Percentiles rank a stretch among this genome's conserved stretches.
phyloP scores from a whole-genome alignment of 129 eudicot genomes.

The Logfia minima region DNA sequence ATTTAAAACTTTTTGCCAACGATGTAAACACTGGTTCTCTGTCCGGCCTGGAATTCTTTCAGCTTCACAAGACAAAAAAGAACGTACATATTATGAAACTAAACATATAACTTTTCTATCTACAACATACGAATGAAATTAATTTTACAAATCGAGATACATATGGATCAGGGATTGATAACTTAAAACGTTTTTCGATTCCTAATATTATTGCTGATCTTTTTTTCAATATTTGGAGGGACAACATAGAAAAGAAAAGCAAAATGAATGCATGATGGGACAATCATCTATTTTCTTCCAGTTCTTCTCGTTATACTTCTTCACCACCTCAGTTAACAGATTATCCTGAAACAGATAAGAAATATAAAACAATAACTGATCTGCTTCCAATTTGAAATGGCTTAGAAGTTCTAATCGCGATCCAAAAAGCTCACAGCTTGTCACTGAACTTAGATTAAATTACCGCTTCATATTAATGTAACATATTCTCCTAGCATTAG shows the following conservation, averaged over 20 bases:
- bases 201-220: no score
- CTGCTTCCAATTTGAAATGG: background rate
- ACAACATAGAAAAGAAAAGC: no score
- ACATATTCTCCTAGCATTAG: background rate
- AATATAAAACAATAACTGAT: background rate
- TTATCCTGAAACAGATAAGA: conserved; percentile 38
- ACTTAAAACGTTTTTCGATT: no score
- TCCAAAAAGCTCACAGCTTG: conserved; percentile 1
- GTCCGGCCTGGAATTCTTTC: conserved; percentile 53
- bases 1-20: conserved; percentile 75
- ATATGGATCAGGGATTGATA: background rate
- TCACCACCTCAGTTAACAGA: conserved; percentile 42
- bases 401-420: background rate
- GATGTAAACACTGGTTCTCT: conserved; percentile 65
- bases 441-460: background rate
- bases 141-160: background rate
- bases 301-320: conserved; percentile 34
- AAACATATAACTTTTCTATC: background rate
- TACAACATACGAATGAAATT: background rate
- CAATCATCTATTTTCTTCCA: conserved; percentile 62
- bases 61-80: conserved; percentile 44
- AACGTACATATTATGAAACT: background rate
- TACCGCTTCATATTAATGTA: background rate
- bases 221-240: no score
- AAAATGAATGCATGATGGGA: background rate